These are phyloP conservation scores for Fusarium sp. DNA, from an alignment of 2,329 filamentous ascomycete species.

Conservation along the genomic window DNA sequence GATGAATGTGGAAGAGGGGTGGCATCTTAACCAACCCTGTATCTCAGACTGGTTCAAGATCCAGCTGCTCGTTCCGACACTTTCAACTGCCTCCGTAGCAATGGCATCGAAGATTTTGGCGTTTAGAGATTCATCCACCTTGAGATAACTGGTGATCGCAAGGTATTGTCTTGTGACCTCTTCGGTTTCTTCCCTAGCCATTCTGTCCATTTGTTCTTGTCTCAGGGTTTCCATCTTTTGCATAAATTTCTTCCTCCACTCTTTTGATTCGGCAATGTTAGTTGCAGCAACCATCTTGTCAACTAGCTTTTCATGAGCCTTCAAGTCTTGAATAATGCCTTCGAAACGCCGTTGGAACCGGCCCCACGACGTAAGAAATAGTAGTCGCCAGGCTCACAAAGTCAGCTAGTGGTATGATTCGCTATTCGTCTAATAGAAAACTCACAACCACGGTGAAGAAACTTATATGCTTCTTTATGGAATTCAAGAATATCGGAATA, in stretches of 20 bases:
- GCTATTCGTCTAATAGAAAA: accelerated
- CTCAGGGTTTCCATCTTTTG: not conserved
- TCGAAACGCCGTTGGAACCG: not conserved
- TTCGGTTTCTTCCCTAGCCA: not conserved
- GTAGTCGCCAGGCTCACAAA: not conserved
- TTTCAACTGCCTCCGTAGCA: not conserved
- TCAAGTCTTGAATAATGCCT: not conserved
- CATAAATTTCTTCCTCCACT: too few relatives aligned
- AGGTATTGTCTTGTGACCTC: not conserved
- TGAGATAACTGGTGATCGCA: not conserved
- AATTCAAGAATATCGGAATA: not conserved
- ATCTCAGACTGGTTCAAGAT: not conserved
- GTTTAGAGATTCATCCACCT: not conserved
- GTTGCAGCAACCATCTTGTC: not conserved
- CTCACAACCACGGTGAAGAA: not conserved
- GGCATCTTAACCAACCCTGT: not conserved
- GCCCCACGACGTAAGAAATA: not conserved
- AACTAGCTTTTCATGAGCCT: not conserved
- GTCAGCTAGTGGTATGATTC: not conserved
- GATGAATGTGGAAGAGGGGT: not conserved
- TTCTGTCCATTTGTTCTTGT: not conserved
- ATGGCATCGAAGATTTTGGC: not conserved
- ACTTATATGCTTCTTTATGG: not conserved
- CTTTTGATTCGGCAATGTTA: not conserved
- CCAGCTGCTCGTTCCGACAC: not conserved